Evolutionary conservation across 1,139 yeast species (phyloP), one percentile per base, ranked within the genome.

Genomic region (Magnusiomyces tetraspermus): DNA sequence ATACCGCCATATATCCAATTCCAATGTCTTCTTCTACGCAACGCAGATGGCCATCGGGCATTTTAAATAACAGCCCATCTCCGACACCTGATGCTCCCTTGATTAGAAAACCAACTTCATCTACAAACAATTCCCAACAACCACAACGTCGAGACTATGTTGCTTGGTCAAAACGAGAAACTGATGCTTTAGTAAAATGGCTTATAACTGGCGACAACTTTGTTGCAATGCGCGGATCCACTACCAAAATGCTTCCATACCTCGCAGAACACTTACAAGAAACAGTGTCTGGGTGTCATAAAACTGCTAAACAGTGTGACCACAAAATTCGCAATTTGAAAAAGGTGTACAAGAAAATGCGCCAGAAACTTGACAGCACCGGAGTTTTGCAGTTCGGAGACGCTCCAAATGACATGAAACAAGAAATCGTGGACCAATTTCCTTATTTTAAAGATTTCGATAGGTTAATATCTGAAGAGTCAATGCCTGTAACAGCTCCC

Each of bases 291-390:
- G 56, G 56, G 11, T 53, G 56, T 45, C 49, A 51, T n/a, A 53
- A 53, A 40, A 53, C 56, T 10, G 51, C 56, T 15, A 53, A 53
- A 24, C 56, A 53, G 36, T 53, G 56, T 30, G 56, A 53, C 42
- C 56, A 53, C 51, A 53, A 53, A 42, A 53, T 53, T 10, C 49
- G 56, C 8, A 53, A 53, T 38, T 49, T 53, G 26, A 53, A 53
- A 36, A 53, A 53, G 23, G 49, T 52, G 42, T 51, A 53, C 44
- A 53, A 53, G 40, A 51, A 51, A 37, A 49, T 53, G 24, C 46
- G 40, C 23, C 48, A 49, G 17, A 53, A 53, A 23, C 49, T 53
- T 22, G 38, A 33, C 37, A 45, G 22, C 22, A 15, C 41, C 11
- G 50, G 49, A 15, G 42, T 37, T n/a, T 41, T 17, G 13, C 30